These are phyloP conservation scores for Pleurostoma richardsiae DNA, from an alignment of 2,329 filamentous ascomycete species.

Conservation along the genomic window DNA sequence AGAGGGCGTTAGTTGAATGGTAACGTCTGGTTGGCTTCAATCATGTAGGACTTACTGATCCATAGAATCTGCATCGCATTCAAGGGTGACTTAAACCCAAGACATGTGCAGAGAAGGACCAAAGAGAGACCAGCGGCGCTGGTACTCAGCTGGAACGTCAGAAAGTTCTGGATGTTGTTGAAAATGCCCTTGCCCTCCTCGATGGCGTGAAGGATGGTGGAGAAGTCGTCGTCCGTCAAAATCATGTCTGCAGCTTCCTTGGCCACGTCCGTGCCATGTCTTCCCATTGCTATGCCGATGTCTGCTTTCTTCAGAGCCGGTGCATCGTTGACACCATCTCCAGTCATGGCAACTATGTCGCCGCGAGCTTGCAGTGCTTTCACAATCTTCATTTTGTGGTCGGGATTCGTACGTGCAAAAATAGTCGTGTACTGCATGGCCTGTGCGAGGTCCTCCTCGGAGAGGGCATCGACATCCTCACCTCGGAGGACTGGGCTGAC, in stretches of 20 bases:
- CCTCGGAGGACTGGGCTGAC: constrained; percentile 74
- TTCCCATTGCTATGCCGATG: constrained; percentile 96
- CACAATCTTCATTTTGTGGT: constrained; percentile 98
- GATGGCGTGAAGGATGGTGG: constrained; percentile 88
- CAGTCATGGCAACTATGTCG: constrained; percentile 98
- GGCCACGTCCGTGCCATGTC: constrained; percentile 90
- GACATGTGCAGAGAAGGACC: constrained; percentile 85
- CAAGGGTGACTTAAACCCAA: constrained; percentile 90
- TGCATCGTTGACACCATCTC: constrained; percentile 96
- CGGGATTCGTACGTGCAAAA: constrained; percentile 92
- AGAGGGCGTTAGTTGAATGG: constrained; percentile 1
- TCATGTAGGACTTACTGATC: constrained; percentile 69
- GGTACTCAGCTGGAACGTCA: constrained; percentile 97
- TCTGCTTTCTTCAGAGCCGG: constrained; percentile 95
- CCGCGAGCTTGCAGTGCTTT: constrained; percentile 84
- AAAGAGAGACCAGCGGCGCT: constrained; percentile 89
- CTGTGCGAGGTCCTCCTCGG: constrained; percentile 73
- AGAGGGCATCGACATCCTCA: constrained; percentile 92
- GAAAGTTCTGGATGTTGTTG: constrained; percentile 98
- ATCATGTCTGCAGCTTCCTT: constrained; percentile 97
- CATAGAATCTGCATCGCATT: constrained; percentile 99
- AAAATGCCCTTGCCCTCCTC: constrained; percentile 99
- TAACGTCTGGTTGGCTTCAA: neutral
- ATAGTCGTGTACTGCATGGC: constrained; percentile 88
- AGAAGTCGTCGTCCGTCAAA: constrained; percentile 82